Evolutionary conservation across 805 yeast genomes (phyloP).

Genomic region (Cyberlindnera amylophila): DNA sequence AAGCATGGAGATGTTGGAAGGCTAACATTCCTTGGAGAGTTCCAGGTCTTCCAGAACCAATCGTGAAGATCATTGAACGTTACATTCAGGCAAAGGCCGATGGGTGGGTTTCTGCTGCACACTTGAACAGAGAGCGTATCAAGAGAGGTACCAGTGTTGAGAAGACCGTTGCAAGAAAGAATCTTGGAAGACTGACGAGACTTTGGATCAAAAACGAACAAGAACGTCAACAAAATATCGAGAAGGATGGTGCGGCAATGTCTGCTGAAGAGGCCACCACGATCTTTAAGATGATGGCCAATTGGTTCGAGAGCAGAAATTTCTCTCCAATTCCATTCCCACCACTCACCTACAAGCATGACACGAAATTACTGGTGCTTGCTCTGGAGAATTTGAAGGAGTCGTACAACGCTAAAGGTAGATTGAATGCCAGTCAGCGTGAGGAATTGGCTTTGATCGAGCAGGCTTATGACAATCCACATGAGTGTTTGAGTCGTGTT

Average conservation of each 20-base stretch:
- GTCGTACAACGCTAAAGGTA: constrained; percentile 65
- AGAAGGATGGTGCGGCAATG: constrained; percentile 83
- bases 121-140: constrained; percentile 85
- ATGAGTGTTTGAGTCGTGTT: constrained; percentile 81
- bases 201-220: constrained; percentile 92
- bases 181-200: constrained; percentile 85
- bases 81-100: constrained; percentile 95
- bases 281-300: constrained; percentile 80
- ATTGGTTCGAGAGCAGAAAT: constrained; percentile 82
- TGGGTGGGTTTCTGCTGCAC: constrained; percentile 93
- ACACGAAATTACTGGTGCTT: constrained; percentile 80
- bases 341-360: constrained; percentile 86
- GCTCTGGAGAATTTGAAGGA: constrained; percentile 90
- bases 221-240: constrained; percentile 75
- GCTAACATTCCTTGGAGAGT: constrained; percentile 98
- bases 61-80: constrained; percentile 79
- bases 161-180: constrained; percentile 90
- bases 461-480: constrained; percentile 96
- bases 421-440: constrained; percentile 81
- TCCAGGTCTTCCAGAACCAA: constrained; percentile 91
- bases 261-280: constrained; percentile 86
- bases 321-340: constrained; percentile 93
- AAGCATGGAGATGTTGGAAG: constrained; percentile 99
- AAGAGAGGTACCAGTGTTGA: constrained; percentile 89
- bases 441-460: constrained; percentile 92